A percentile compares a stretch with the other conserved stretches of the same genome.
phyloP scores from a whole-genome alignment of 768 basidiomycete genomes.

The Gloeostereum incarnatum region DNA sequence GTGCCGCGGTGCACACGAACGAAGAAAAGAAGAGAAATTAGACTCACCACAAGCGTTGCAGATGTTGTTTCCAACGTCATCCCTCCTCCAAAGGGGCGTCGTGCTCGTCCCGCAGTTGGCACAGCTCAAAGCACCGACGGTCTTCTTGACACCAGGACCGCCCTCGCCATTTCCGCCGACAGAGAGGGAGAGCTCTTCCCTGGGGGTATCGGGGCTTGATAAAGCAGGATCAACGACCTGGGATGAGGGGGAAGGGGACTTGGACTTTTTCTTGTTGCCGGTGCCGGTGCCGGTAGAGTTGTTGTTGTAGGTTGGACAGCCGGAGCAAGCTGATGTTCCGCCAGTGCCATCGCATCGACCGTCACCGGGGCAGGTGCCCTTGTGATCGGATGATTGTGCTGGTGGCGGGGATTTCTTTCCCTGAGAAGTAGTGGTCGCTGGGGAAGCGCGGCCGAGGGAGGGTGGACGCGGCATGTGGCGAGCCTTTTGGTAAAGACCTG shows the following conservation, averaged over 20 bases:
- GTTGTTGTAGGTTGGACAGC: slow-evolving; percentile 97
- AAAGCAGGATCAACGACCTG: not conserved
- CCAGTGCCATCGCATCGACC: slow-evolving; percentile 97
- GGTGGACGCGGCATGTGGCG: slow-evolving; percentile 54
- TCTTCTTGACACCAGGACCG: slow-evolving; percentile 7
- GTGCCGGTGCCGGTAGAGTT: slow-evolving; percentile 43
- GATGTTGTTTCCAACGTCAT: slow-evolving; percentile 87
- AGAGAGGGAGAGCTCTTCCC: not conserved
- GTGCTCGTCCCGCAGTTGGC: slow-evolving; percentile 86
- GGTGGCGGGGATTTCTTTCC: slow-evolving; percentile 4
- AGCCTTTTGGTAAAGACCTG: slow-evolving; percentile 83
- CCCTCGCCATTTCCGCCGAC: slow-evolving; percentile 1
- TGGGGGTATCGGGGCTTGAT: not conserved
- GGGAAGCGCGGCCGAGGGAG: slow-evolving; percentile 18
- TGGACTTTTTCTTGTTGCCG: no score
- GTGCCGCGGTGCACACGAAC: slow-evolving; percentile 9
- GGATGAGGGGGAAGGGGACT: not conserved
- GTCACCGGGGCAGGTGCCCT: slow-evolving; percentile 95
- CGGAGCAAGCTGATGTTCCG: slow-evolving; percentile 85
- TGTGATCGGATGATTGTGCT: no score
- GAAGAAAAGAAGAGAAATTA: slow-evolving; percentile 16
- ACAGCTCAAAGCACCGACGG: slow-evolving; percentile 73
- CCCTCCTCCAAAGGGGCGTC: slow-evolving; percentile 84
- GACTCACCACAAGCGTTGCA: slow-evolving; percentile 91
- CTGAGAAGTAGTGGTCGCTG: not conserved